Percentiles rank a stretch among this genome's conserved stretches.
These are phyloP conservation scores for Jamesozyma spencerorum DNA, from an alignment of 805 yeast species.

Conservation along the genomic window DNA sequence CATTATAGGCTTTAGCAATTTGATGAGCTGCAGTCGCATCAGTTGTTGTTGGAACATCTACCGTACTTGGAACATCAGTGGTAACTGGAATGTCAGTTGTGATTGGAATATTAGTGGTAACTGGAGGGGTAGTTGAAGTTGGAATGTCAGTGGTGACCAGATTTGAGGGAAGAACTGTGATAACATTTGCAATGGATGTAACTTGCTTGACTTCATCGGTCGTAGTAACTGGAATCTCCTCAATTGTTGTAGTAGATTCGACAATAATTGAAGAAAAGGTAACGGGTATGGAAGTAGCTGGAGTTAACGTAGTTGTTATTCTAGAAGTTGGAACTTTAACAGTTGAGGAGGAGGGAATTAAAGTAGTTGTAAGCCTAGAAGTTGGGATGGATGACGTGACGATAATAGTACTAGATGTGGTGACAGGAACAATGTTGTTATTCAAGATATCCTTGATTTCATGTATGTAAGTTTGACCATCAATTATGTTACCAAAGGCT, in stretches of 20 bases:
- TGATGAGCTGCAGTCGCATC: slow-evolving; percentile 31
- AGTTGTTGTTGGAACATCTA: slow-evolving; percentile 3
- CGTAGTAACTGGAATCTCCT: slow-evolving; percentile 5
- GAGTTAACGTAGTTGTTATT: slow-evolving; percentile 3
- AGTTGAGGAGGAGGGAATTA: slow-evolving; percentile 12
- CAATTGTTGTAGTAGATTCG: too few relatives aligned
- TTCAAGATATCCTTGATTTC: slow-evolving; percentile 37
- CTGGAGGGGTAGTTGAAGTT: slow-evolving; percentile 3
- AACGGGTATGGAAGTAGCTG: slow-evolving; percentile 1
- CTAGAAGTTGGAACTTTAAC: slow-evolving; percentile 11
- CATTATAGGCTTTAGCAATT: slow-evolving; percentile 38
- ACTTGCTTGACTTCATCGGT: slow-evolving; percentile 1
- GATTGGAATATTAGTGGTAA: slow-evolving; percentile 3
- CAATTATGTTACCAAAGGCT: slow-evolving; percentile 41
- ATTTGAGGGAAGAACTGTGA: background rate
- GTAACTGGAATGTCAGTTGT: slow-evolving; percentile 7
- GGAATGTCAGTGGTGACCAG: slow-evolving; percentile 4
- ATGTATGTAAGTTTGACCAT: slow-evolving; percentile 37
- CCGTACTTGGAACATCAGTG: slow-evolving; percentile 3
- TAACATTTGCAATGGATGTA: slow-evolving; percentile 3
- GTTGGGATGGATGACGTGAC: slow-evolving; percentile 13
- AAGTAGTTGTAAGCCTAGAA: slow-evolving; percentile 10
- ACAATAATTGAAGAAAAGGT: slow-evolving; percentile 4
- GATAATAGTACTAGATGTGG: slow-evolving; percentile 10
- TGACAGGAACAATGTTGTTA: slow-evolving; percentile 7